Conservation (phyloP, 202 grass and related monocot species). For the Brachypodium distachyon region DNA sequence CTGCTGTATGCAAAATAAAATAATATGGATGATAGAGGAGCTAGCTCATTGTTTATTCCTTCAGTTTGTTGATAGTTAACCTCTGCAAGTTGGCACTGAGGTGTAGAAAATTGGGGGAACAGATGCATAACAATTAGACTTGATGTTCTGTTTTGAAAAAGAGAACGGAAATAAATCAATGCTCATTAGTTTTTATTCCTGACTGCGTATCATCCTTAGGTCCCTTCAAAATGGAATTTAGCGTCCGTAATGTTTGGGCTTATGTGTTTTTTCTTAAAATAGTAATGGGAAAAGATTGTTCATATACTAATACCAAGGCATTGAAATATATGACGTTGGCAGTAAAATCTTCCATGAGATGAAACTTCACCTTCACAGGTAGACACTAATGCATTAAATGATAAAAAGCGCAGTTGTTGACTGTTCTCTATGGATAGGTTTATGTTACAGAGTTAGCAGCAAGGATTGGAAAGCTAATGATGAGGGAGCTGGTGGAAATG, state of each 20-base stretch:
- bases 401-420: not conserved
- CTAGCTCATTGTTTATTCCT: not conserved
- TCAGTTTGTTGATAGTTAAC: not conserved
- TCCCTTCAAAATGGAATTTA: not conserved
- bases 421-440: conserved; percentile 42
- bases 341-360: not conserved
- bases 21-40: not conserved
- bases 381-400: not conserved
- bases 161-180: too few relatives aligned
- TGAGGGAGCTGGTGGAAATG: conserved; percentile 66
- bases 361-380: not conserved
- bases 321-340: not conserved
- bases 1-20: not conserved
- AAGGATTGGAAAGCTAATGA: conserved; percentile 69
- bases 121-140: not conserved
- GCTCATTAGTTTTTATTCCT: not conserved
- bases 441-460: conserved; percentile 61
- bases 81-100: not conserved
- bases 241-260: not conserved
- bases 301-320: not conserved
- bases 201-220: not conserved
- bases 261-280: not conserved
- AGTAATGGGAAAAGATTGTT: not conserved
- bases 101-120: not conserved
- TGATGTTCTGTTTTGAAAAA: not conserved